phyloP scores from a whole-genome alignment of 352 stramenopile genomes.

The Globisporangium solare region DNA sequence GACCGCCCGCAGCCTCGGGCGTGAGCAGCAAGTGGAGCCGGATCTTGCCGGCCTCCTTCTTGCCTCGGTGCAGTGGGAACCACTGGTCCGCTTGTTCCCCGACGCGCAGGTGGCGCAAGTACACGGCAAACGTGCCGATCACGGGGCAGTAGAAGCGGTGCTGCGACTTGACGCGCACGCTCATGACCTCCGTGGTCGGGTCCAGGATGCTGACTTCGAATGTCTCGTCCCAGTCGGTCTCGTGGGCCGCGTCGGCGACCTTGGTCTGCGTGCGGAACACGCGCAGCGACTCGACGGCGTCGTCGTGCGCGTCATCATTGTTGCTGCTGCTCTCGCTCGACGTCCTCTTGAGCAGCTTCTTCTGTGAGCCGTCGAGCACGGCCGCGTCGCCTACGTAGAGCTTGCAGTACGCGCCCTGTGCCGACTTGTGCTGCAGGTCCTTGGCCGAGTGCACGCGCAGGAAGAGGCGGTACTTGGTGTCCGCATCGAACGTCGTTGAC shows the following conservation, averaged over 20 bases:
- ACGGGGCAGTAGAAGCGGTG: constrained; percentile 56
- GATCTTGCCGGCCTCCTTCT: constrained; percentile 45
- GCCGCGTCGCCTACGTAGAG: constrained; percentile 48
- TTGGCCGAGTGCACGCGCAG: constrained; percentile 52
- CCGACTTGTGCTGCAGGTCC: constrained; percentile 39
- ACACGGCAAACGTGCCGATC: constrained; percentile 53
- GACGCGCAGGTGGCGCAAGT: constrained; percentile 44
- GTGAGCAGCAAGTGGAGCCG: constrained; percentile 31
- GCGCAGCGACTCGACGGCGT: constrained; percentile 37
- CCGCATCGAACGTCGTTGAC: constrained; percentile 11
- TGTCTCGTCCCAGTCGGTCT: constrained; percentile 74
- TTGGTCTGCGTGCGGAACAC: constrained; percentile 60
- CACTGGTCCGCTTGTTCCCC: constrained; percentile 43
- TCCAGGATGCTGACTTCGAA: constrained; percentile 60
- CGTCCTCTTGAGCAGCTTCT: constrained; percentile 23
- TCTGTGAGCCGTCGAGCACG: constrained; percentile 45
- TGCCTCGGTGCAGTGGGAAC: constrained; percentile 53
- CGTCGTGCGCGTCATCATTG: constrained; percentile 22
- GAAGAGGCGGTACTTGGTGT: constrained; percentile 36
- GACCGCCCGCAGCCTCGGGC: constrained; percentile 3
- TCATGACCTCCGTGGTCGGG: constrained; percentile 48
- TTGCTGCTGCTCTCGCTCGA: neutral
- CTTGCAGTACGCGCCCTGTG: constrained; percentile 57
- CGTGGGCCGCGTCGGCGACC: constrained; percentile 18
- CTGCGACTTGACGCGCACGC: constrained; percentile 70